These are phyloP conservation scores for Saraca asoca DNA, from an alignment of 331 rosid species.

Conservation along the genomic window DNA sequence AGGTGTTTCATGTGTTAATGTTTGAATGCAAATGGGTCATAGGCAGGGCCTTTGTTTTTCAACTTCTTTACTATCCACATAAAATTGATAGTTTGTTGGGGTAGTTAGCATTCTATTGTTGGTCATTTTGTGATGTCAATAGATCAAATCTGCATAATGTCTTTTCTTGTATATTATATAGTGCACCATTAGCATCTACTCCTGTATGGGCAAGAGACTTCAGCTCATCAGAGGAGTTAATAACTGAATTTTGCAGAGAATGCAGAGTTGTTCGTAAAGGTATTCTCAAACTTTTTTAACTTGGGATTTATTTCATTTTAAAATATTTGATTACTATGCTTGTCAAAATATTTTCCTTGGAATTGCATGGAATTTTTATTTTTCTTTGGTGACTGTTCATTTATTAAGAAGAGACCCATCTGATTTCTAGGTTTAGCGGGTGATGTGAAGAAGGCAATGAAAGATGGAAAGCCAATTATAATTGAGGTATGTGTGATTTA, in stretches of 20 bases:
- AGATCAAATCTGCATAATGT: constrained; percentile 24
- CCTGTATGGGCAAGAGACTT: constrained; percentile 91
- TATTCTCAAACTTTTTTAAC: constrained; percentile 32
- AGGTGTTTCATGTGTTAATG: neutral
- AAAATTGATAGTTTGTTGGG: neutral
- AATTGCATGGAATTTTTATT: constrained; percentile 14
- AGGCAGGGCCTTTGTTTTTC: neutral
- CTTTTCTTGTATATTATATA: constrained; percentile 39
- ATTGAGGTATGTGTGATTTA: constrained; percentile 63
- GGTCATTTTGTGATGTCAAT: constrained; percentile 7
- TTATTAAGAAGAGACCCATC: constrained; percentile 23
- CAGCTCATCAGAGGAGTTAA: constrained; percentile 79
- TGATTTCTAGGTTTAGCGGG: constrained; percentile 84
- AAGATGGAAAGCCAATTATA: constrained; percentile 97
- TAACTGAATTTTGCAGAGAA: constrained; percentile 94
- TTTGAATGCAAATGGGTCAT: neutral
- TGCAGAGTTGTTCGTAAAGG: constrained; percentile 98
- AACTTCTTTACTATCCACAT: constrained; percentile 9
- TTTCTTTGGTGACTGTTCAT: neutral
- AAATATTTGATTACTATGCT: constrained; percentile 11
- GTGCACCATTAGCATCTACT: constrained; percentile 87
- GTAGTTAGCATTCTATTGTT: constrained; percentile 5
- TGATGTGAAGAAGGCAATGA: constrained; percentile 97
- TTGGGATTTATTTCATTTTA: constrained; percentile 18
- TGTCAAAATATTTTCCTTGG: neutral